Percentiles rank a stretch among this genome's conserved stretches.
Conservation (phyloP, 257 asterid species). For the Solanum peruvianum region DNA sequence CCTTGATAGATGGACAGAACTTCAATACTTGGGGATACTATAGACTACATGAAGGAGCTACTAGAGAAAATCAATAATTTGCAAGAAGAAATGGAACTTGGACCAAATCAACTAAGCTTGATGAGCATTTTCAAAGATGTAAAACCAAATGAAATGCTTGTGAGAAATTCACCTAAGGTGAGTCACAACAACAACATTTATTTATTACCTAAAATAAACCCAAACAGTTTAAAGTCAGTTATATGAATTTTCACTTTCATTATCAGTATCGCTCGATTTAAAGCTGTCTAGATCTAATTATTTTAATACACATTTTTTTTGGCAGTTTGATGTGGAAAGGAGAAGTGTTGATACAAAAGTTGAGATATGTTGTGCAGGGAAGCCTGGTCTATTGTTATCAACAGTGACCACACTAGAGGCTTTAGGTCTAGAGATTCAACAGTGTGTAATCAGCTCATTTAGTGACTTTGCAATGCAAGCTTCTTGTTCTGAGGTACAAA, state of each 20-base stretch:
- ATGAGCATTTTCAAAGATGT: conserved; percentile 38
- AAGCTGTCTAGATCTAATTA: not conserved
- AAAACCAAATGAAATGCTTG: conserved; percentile 35
- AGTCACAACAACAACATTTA: not conserved
- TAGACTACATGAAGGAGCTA: conserved; percentile 75
- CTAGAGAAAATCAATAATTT: conserved; percentile 41
- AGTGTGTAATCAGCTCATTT: conserved; percentile 70
- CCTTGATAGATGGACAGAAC: conserved; percentile 71
- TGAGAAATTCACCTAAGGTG: conserved; percentile 75
- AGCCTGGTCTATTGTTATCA: conserved; percentile 61
- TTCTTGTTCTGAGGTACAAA: conserved; percentile 40
- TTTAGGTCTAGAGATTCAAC: conserved; percentile 60
- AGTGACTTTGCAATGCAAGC: conserved; percentile 64
- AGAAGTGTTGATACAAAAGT: conserved; percentile 34
- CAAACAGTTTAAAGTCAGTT: not conserved
- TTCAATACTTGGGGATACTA: conserved; percentile 78
- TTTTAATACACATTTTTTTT: not conserved
- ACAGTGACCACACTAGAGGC: conserved; percentile 67
- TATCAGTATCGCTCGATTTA: not conserved
- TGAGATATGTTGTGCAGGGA: conserved; percentile 45
- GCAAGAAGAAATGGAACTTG: conserved; percentile 42
- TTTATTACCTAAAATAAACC: not conserved
- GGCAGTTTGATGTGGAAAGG: conserved; percentile 68
- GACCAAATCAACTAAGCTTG: conserved; percentile 19
- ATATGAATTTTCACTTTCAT: no score